These are phyloP conservation scores for Kwoniella europaea DNA, from an alignment of 768 basidiomycete species.

Conservation along the genomic window DNA sequence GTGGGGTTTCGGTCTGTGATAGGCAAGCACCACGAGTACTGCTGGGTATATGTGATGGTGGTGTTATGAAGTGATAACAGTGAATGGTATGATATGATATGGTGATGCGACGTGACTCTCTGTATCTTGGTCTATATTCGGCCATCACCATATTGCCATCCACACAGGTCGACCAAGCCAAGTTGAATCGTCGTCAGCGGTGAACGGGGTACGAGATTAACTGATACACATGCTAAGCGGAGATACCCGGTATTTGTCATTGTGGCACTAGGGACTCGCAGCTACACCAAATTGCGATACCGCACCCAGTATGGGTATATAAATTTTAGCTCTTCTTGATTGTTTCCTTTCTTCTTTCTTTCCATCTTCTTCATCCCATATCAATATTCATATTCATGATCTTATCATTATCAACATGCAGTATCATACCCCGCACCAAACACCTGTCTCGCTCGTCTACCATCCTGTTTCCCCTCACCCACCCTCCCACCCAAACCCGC, in stretches of 20 bases:
- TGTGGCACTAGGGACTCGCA: not conserved
- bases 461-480: slow-evolving; percentile 9
- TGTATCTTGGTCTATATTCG: not conserved
- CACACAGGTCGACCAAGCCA: not conserved
- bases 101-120: not conserved
- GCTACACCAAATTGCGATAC: slow-evolving; percentile 2
- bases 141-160: not conserved
- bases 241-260: slow-evolving; percentile 7
- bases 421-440: slow-evolving; percentile 1
- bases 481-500: slow-evolving; percentile 36
- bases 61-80: not conserved
- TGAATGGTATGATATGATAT: slow-evolving; percentile 1
- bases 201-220: not conserved
- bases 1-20: not conserved
- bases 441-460: slow-evolving; percentile 6
- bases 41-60: not conserved
- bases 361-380: slow-evolving; percentile 1
- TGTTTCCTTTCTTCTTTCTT: not conserved
- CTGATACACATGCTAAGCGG: not conserved
- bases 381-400: not conserved
- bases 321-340: not conserved
- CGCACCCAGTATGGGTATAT: not conserved
- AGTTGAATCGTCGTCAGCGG: slow-evolving; percentile 7
- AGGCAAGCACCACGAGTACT: slow-evolving; percentile 8
- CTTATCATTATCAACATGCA: slow-evolving; percentile 19